These are phyloP conservation scores for Boletus eberwhitei DNA, from an alignment of 768 basidiomycete genomes.

Conservation along the genomic window DNA sequence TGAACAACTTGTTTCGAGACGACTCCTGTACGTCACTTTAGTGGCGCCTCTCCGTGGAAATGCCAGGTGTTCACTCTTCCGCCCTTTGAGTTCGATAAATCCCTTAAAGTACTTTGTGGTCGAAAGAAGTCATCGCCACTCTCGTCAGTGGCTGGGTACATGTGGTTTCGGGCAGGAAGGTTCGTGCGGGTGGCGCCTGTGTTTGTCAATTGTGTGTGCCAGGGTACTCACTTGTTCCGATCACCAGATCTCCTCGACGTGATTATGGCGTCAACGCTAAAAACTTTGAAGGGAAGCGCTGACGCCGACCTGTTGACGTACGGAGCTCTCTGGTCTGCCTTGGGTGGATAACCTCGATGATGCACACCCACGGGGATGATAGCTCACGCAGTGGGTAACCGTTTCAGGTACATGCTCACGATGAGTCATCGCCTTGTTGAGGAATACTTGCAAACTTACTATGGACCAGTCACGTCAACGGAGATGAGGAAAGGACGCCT, in stretches of 20 bases:
- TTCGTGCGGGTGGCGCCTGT: conserved; percentile 18
- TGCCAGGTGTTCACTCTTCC: background rate
- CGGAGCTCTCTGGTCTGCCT: background rate
- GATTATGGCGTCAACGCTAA: conserved; percentile 11
- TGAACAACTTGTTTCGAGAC: conserved; percentile 4
- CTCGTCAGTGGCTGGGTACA: conserved; percentile 18
- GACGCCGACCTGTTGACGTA: conserved; percentile 1
- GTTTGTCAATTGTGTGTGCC: background rate
- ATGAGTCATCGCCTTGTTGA: background rate
- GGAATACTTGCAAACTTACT: background rate
- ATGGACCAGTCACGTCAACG: conserved; percentile 7
- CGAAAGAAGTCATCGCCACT: conserved; percentile 12
- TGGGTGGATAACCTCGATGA: background rate
- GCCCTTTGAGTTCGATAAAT: background rate
- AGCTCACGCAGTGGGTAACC: background rate
- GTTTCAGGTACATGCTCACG: background rate
- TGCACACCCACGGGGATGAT: background rate
- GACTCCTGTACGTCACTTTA: conserved; percentile 17
- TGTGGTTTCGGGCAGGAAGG: conserved; percentile 21
- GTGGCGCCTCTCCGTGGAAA: conserved; percentile 20
- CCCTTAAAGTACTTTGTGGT: conserved; percentile 9
- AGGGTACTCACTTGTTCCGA: background rate
- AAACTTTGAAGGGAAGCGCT: conserved; percentile 5
- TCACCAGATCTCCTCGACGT: conserved; percentile 1
- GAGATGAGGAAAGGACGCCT: conserved; percentile 21